Base-by-base conservation (phyloP, 106 monocot genomes). In the Cymbidium sinense region DNA sequence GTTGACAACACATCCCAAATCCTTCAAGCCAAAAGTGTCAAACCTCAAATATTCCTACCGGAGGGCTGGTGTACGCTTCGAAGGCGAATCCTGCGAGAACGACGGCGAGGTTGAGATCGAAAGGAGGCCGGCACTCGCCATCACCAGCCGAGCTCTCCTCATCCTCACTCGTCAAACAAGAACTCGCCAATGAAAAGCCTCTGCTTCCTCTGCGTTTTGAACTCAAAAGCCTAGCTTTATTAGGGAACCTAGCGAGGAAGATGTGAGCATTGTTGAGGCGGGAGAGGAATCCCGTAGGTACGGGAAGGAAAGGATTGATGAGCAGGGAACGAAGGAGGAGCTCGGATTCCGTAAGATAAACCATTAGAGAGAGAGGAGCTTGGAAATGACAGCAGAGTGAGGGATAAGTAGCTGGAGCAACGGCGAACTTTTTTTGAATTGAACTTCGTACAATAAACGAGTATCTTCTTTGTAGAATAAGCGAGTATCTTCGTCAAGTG, bases 31-130 rank as follows among this genome's bases (percentile, higher is more conserved):
- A 62, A 70, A 55, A 69, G 25, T 30, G 4, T 9, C 20, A 18
- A 28, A 41, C 34, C 15, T 54, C 51, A 71, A 62, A 31, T 72
- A 7, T 31, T 58, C 34, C 6, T 78, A 92, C 98, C 74, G 94
- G 87, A 77, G 98, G 98, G 70, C 79, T 94, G 33, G 85, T 80
- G 77, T 98, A 98, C 25, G 98, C 90, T 31, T 98, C 98, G 73
- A 98, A 98, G 33, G 98, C 98, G 73, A 98, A 98, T 23, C 98
- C 98, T 1, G 98, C 94, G 69, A 98, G 92, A 20, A 98, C 83
- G 54, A 94, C 90, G 29, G 98, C 98, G 28, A 98, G 90, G 80
- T 98, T 87, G 75, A 98, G 79, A 82, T 98, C 90, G 84, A 98
- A 94, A 4, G 92, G 88, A 72, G 87, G 86, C 73, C 98, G 83